Evolutionary conservation across 495 filamentous ascomycete genomes (phyloP), one percentile per base, ranked within the genome.

Genomic region (Penicillium ochrochloron): DNA sequence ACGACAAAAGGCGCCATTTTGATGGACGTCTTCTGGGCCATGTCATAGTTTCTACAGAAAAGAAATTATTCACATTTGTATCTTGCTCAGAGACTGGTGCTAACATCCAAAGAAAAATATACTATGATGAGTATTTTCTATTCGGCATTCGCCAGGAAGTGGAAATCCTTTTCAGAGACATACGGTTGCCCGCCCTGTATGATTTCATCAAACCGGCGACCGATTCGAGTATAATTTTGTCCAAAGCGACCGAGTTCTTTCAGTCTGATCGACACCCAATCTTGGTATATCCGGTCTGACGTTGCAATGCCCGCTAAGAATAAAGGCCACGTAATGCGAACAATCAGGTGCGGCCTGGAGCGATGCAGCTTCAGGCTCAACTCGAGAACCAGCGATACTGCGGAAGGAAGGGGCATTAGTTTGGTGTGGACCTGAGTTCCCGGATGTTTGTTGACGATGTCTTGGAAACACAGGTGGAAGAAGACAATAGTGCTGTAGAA

Each of bases 211-310:
- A 69, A 77, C 5, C 70, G 64, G 17, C 35, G 9, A 27, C 71
- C 71, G 15, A 70, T 67, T 15, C 67, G 65, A 9, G 33, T 61
- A 59, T 64, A 74, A 39, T 75, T 71, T 31, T 72, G 66, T 12
- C 70, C 73, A 62, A 73, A 75, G 31, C 65, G 69, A 33, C 76
- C 70, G n/a, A 76, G 63, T 39, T 74, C 73, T 5, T 66, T 66
- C 53, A 78, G 50, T 25, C 70, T 71, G 33, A 75, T 75, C 19
- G 73, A 72, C 29, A 76, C 74, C 76, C 76, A 78, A 63, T 76
- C 76, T 55, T 72, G 73, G 59, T 72, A 72, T 10, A 72, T 74
- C 9, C 48, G 64, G 53, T 76, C 75, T 0, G 65, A 59, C 12
- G 73, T 78, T 11, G 74, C 76, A 51, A 75, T 72, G 0, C 73